Evolutionary conservation across 2,329 filamentous ascomycete genomes (phyloP).

Genomic region (Septoria petroselini): DNA sequence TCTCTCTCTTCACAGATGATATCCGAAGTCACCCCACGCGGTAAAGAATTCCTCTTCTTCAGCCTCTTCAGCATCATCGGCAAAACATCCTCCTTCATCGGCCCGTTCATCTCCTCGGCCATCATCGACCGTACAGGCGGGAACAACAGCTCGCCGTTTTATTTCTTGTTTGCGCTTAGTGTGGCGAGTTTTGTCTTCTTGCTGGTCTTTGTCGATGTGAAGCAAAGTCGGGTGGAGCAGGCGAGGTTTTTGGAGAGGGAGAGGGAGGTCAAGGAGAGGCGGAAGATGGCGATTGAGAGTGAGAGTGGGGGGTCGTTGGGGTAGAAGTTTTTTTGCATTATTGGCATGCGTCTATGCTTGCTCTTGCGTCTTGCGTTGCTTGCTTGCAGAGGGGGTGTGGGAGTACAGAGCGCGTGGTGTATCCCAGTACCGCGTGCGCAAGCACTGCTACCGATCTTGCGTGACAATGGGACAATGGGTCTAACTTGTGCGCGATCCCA

Average conservation of each 20-base stretch:
- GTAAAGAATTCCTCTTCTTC: slow-evolving; percentile 70
- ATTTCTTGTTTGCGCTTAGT: slow-evolving; percentile 61
- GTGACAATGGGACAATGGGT: no score
- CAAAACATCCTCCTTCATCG: slow-evolving; percentile 66
- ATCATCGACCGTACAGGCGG: slow-evolving; percentile 65
- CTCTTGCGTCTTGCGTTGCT: no score
- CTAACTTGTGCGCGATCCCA: no score
- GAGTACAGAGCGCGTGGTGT: not conserved
- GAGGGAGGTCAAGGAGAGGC: slow-evolving; percentile 28
- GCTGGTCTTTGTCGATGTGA: slow-evolving; percentile 57
- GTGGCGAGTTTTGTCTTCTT: slow-evolving; percentile 54
- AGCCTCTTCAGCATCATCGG: slow-evolving; percentile 65
- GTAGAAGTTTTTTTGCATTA: no score
- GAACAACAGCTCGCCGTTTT: slow-evolving; percentile 61
- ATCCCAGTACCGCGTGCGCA: not conserved
- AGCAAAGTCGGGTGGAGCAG: slow-evolving; percentile 60
- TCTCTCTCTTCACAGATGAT: slow-evolving; percentile 56
- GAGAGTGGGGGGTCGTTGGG: not conserved
- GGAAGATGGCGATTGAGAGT: slow-evolving; percentile 12
- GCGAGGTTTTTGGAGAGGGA: slow-evolving; percentile 51
- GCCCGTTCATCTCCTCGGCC: slow-evolving; percentile 64
- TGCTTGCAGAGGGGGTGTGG: no score
- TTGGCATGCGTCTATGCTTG: no score
- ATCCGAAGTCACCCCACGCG: slow-evolving; percentile 64
- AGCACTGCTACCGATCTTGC: no score